Percentiles rank a stretch among this genome's conserved stretches.
Conservation (phyloP, 1,284 basidiomycete genomes). For the Puccinia horiana region DNA sequence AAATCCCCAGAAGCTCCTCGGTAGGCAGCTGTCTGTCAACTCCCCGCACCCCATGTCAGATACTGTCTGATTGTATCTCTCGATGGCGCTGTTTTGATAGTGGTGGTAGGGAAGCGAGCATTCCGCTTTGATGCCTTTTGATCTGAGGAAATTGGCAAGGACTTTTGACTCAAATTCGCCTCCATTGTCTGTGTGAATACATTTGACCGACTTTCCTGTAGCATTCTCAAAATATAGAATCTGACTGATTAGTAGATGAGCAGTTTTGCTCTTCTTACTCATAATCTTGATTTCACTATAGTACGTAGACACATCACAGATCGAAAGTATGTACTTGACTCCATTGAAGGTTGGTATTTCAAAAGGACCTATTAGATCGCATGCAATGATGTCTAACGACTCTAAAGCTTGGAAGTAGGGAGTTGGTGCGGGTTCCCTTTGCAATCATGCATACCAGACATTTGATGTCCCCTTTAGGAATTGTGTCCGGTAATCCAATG, state of each 20-base stretch:
- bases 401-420: background rate
- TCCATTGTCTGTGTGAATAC: slow-evolving; percentile 7
- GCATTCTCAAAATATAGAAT: background rate
- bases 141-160: background rate
- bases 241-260: background rate
- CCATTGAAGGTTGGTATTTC: background rate
- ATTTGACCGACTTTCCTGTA: slow-evolving; percentile 10
- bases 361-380: slow-evolving; percentile 8
- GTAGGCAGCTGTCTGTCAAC: background rate
- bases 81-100: slow-evolving; percentile 17
- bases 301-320: background rate
- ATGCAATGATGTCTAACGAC: background rate
- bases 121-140: slow-evolving; percentile 17
- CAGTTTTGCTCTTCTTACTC: background rate
- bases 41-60: background rate
- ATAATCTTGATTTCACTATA: slow-evolving; percentile 18
- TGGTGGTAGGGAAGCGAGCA: slow-evolving; percentile 8
- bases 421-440: background rate
- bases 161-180: slow-evolving; percentile 17
- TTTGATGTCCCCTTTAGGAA: too few species aligned
- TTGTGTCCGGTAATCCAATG: background rate
- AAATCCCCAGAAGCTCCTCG: too few species aligned
- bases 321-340: background rate
- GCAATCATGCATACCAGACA: background rate
- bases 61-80: background rate